Percentiles rank a stretch among this genome's conserved stretches.
Evolutionary conservation across 352 stramenopile genomes (phyloP).

Genomic region (Globisporangium apiculatum): DNA sequence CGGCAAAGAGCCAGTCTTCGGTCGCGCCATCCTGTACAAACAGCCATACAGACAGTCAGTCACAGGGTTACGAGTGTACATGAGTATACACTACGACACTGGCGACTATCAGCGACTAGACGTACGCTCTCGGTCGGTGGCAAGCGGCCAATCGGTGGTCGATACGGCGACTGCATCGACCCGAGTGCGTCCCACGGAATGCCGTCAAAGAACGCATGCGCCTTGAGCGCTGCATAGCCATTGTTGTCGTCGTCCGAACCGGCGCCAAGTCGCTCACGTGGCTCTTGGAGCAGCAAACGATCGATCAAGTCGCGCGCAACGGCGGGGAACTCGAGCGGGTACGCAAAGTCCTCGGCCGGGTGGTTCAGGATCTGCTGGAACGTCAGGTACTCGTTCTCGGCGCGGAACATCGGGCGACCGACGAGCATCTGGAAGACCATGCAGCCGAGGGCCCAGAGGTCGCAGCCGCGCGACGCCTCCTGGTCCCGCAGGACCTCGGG

Average conservation of each 20-base stretch:
- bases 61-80: background rate
- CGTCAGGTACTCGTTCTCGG: slow-evolving; percentile 88
- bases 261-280: slow-evolving; percentile 57
- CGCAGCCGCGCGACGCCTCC: slow-evolving; percentile 72
- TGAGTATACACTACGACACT: too few relatives aligned
- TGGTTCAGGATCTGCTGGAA: slow-evolving; percentile 89
- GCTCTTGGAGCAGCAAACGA: slow-evolving; percentile 72
- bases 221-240: slow-evolving; percentile 61
- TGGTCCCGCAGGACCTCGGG: slow-evolving; percentile 87
- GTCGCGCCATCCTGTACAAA: slow-evolving; percentile 69
- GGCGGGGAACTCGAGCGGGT: slow-evolving; percentile 47
- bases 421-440: slow-evolving; percentile 90
- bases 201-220: slow-evolving; percentile 80
- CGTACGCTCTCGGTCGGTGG: slow-evolving; percentile 54
- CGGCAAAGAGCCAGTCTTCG: slow-evolving; percentile 85
- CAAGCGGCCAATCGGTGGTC: slow-evolving; percentile 47
- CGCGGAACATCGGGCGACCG: slow-evolving; percentile 77
- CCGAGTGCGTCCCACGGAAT: slow-evolving; percentile 66
- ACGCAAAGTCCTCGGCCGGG: slow-evolving; percentile 68
- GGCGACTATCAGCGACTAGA: background rate
- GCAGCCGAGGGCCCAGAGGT: slow-evolving; percentile 89
- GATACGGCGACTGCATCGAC: slow-evolving; percentile 41
- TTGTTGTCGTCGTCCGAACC: slow-evolving; percentile 70
- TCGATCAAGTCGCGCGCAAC: slow-evolving; percentile 72
- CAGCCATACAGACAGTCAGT: background rate